These are phyloP conservation scores for Cercophora samala DNA, from an alignment of 495 filamentous ascomycete genomes.

Conservation along the genomic window DNA sequence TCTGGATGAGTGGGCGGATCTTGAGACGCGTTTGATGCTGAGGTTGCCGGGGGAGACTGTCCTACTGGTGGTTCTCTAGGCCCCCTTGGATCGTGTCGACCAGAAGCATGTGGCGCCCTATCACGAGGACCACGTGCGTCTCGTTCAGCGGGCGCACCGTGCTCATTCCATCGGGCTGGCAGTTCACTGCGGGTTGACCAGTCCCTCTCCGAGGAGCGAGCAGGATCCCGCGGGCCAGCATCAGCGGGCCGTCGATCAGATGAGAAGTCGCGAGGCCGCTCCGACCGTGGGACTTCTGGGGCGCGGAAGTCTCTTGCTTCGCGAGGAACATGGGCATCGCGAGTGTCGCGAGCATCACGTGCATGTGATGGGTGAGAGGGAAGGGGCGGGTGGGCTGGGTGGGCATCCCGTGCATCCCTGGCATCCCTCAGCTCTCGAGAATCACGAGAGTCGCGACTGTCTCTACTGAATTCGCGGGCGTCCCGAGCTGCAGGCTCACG, in stretches of 20 bases:
- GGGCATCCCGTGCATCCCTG: slow-evolving; percentile 22
- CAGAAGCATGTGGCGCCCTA: slow-evolving; percentile 26
- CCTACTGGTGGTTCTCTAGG: slow-evolving; percentile 32
- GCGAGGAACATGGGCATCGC: slow-evolving; percentile 25
- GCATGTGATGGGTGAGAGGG: background rate
- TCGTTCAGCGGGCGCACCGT: slow-evolving; percentile 30
- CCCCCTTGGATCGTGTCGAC: slow-evolving; percentile 35
- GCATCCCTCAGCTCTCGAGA: slow-evolving; percentile 31
- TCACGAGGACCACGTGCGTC: slow-evolving; percentile 39
- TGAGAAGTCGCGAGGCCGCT: slow-evolving; percentile 31
- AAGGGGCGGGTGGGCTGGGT: slow-evolving; percentile 1
- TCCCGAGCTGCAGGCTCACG: slow-evolving; percentile 28
- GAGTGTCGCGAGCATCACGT: background rate
- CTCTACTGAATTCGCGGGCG: slow-evolving; percentile 5
- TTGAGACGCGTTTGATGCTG: slow-evolving; percentile 31
- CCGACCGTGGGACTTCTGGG: slow-evolving; percentile 28
- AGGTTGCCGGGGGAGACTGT: slow-evolving; percentile 22
- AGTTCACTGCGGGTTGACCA: slow-evolving; percentile 33
- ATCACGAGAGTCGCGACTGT: slow-evolving; percentile 37
- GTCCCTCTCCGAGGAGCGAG: slow-evolving; percentile 33
- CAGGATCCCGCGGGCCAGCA: slow-evolving; percentile 30
- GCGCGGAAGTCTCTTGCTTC: slow-evolving; percentile 37
- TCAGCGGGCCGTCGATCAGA: slow-evolving; percentile 29
- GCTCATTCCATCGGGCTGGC: slow-evolving; percentile 34
- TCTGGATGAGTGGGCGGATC: slow-evolving; percentile 46